Evolutionary conservation across 2,329 filamentous ascomycete species (phyloP).

Genomic region (Aureobasidium leucospermi): DNA sequence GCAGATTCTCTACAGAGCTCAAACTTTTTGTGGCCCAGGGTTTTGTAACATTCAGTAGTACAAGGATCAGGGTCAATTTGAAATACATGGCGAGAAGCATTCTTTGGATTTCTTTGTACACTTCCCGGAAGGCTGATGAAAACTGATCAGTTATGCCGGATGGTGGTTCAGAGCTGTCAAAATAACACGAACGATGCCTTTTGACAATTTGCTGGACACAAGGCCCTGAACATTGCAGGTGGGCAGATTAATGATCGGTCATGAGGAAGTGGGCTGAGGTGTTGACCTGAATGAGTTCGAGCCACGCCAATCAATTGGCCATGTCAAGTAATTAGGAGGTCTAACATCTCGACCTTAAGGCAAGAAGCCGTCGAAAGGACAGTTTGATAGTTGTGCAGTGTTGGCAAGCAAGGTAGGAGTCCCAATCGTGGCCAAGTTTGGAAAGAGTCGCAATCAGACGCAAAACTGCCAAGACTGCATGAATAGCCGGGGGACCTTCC

Average conservation of each 20-base stretch:
- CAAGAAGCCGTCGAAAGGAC: background rate
- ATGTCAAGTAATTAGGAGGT: too few species aligned
- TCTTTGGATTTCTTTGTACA: background rate
- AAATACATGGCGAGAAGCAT: background rate
- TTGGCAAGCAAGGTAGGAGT: background rate
- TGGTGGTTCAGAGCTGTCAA: slow-evolving; percentile 6
- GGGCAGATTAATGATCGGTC: background rate
- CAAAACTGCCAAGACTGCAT: background rate
- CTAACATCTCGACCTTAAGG: background rate
- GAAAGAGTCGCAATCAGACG: too few species aligned
- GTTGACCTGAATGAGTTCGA: too few species aligned
- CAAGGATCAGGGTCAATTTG: background rate
- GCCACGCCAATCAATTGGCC: too few species aligned
- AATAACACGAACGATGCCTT: background rate
- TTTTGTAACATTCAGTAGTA: background rate
- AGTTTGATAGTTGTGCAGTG: background rate
- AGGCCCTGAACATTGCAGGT: background rate
- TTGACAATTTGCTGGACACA: background rate
- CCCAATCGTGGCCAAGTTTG: too few species aligned
- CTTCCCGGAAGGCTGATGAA: background rate
- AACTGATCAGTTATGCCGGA: background rate
- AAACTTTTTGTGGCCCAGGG: background rate
- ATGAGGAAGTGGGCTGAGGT: background rate
- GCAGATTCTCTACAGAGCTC: background rate
- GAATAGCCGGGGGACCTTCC: slow-evolving; percentile 4